Evolutionary conservation across 2,329 filamentous ascomycete species (phyloP), one percentile per base, ranked within the genome.

Genomic region (Onygena corvina): DNA sequence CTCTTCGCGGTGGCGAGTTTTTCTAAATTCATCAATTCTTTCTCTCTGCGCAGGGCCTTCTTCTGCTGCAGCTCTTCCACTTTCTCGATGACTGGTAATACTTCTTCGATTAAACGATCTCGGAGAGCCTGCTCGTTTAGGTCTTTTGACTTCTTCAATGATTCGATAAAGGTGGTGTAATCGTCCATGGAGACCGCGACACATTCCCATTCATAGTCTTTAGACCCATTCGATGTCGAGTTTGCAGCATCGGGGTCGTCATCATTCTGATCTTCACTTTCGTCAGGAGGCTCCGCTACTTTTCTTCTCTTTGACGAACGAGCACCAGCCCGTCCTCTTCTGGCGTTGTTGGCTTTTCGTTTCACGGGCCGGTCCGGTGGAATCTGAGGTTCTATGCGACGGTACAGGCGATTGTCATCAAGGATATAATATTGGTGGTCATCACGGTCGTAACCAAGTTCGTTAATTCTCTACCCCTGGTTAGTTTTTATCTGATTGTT

Each of bases 1-100:
- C 92, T 76, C 69, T 98, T 98, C 3, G 92, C 90, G 50, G 83
- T 86, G n/a, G 87, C 87, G 68, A 96, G 76, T 63, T 92, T 90
- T 58, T 90, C 83, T 56, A 94, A 67, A 57, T 81, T 87, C 47
- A 87, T 72, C 18, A 94, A 67, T 59, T 96, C 90, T 54, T 82
- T 86, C 62, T 93, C 79, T 58, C 83, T 83, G 72, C 71, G 86
- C 75, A 68, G 79, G 69, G 73, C 71, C 64, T 90, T 89, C 53
- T 81, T 80, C 25, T 81, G 77, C 58, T 89, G 71, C 40, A 74
- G 72, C 57, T 81, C 79, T 51, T 77, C 79, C 18, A 85, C 80
- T 59, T 84, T 85, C 65, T 93, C 83, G 11, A 98, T 76, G 31
- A 93, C 77, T 0, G 92, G 92, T 2, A 96, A 61, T 0, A 96